Percentiles rank a stretch among this genome's conserved stretches.
Evolutionary conservation across 2,329 filamentous ascomycete genomes (phyloP).

Genomic region (Septoria linicola): DNA sequence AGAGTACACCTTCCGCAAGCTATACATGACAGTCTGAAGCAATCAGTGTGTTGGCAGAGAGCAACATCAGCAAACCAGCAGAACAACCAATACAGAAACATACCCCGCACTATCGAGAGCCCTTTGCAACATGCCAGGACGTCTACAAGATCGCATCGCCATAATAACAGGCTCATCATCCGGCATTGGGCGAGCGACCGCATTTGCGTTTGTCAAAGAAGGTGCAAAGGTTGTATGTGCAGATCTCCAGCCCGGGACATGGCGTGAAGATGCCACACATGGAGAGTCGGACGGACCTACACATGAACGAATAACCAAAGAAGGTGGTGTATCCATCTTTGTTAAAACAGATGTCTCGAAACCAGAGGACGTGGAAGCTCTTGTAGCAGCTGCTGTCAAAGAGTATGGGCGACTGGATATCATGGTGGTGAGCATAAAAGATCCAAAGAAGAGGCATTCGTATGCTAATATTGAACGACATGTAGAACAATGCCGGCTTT

Average conservation of each 20-base stretch:
- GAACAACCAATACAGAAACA: too few relatives aligned
- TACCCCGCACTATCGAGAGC: too few relatives aligned
- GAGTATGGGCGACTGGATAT: constrained; percentile 39
- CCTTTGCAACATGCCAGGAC: constrained; percentile 22
- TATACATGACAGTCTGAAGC: too few relatives aligned
- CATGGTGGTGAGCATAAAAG: constrained; percentile 25
- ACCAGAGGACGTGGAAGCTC: constrained; percentile 33
- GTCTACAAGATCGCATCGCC: constrained; percentile 31
- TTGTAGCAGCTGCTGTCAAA: constrained; percentile 33
- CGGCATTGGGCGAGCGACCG: constrained; percentile 39
- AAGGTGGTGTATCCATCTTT: constrained; percentile 30
- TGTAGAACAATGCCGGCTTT: constrained; percentile 42
- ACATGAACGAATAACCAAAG: constrained; percentile 22
- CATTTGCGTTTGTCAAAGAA: constrained; percentile 36
- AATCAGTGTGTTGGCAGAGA: too few relatives aligned
- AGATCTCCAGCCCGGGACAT: constrained; percentile 24
- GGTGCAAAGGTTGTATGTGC: constrained; percentile 35
- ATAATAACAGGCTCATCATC: constrained; percentile 39
- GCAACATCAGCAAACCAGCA: too few relatives aligned
- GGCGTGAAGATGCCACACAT: constrained; percentile 20
- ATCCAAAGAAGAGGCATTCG: too few relatives aligned
- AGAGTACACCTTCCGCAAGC: neutral
- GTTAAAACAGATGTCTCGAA: constrained; percentile 37
- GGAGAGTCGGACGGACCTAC: constrained; percentile 25
- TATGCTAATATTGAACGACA: neutral